phyloP scores from a whole-genome alignment of 2,329 filamentous ascomycete species.

The Scolecobasidium constrictum region DNA sequence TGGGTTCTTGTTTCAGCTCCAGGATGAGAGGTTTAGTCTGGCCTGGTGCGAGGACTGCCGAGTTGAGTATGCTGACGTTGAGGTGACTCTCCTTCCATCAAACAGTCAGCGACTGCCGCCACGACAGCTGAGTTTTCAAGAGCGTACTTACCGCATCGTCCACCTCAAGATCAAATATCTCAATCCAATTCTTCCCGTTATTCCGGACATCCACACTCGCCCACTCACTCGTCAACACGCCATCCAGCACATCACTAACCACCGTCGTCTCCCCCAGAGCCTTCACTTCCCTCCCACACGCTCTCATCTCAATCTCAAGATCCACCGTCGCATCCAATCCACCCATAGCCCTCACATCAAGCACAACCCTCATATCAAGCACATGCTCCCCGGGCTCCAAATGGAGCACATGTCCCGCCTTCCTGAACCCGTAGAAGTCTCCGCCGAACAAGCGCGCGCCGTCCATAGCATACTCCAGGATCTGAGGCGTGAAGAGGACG shows the following conservation, averaged over 20 bases:
- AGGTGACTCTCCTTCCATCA: no score
- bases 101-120: no score
- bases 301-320: slow-evolving; percentile 25
- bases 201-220: slow-evolving; percentile 42
- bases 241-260: slow-evolving; percentile 41
- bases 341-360: slow-evolving; percentile 47
- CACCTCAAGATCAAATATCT: slow-evolving; percentile 22
- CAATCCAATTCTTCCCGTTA: slow-evolving; percentile 22
- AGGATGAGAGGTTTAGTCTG: no score
- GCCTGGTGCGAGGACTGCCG: slow-evolving; percentile 8
- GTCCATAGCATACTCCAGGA: slow-evolving; percentile 45
- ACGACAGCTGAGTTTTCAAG: no score
- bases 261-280: slow-evolving; percentile 23
- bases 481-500: slow-evolving; percentile 34
- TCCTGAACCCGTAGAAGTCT: slow-evolving; percentile 43
- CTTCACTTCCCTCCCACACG: slow-evolving; percentile 18
- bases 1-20: no score
- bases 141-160: no score
- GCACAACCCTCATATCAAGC: slow-evolving; percentile 41
- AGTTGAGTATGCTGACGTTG: no score
- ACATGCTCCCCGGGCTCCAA: slow-evolving; percentile 39
- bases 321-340: slow-evolving; percentile 36
- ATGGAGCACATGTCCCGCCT: slow-evolving; percentile 38
- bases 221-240: slow-evolving; percentile 33
- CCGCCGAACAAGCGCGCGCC: slow-evolving; percentile 43